Conservation (phyloP, 1,284 basidiomycete genomes). For the Xanthoconium separans region DNA sequence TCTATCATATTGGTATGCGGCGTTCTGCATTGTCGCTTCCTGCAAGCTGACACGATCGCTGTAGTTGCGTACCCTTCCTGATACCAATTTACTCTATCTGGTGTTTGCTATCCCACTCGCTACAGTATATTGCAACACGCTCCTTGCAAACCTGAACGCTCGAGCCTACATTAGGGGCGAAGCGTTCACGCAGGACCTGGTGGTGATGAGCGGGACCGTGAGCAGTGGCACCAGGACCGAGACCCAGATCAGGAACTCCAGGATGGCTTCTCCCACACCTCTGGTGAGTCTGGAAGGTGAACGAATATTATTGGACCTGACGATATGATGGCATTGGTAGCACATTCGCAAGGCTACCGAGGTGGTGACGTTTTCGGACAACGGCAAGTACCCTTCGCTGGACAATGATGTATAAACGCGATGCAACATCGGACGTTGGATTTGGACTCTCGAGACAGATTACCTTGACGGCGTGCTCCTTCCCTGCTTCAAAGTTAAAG, state of each 20-base stretch:
- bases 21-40: too few species aligned
- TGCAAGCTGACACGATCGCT: too few species aligned
- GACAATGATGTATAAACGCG: background rate
- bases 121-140: background rate
- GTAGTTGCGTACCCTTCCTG: background rate
- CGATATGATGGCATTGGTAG: background rate
- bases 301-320: too few species aligned
- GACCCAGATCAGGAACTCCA: background rate
- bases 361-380: background rate
- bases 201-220: background rate
- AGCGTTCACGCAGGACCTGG: background rate
- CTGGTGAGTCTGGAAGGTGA: background rate
- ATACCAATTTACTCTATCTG: background rate
- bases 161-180: background rate
- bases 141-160: background rate
- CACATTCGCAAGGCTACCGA: background rate
- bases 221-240: background rate
- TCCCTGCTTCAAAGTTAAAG: too few species aligned
- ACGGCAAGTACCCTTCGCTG: background rate
- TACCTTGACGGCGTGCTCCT: too few species aligned
- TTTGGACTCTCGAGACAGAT: too few species aligned
- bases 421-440: too few species aligned
- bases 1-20: too few species aligned
- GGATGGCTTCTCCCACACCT: background rate
- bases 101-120: background rate